These are phyloP conservation scores for Salvia splendens DNA, from an alignment of 257 asterid species.

Conservation along the genomic window DNA sequence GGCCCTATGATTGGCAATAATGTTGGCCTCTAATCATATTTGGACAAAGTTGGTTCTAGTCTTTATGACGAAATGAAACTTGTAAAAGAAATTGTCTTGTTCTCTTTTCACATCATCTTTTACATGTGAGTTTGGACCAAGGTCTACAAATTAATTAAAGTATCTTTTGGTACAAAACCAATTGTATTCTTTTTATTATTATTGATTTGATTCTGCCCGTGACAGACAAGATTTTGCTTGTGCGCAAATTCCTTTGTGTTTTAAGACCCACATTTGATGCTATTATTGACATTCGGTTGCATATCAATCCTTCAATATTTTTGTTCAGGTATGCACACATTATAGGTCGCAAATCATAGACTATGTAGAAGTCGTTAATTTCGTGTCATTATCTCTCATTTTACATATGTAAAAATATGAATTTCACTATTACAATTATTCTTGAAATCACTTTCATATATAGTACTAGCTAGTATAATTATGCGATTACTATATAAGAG, in stretches of 20 bases:
- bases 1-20: conserved; percentile 24
- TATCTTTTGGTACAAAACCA: neutral
- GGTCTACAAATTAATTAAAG: conserved; percentile 2
- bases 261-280: conserved; percentile 36
- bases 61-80: conserved; percentile 21
- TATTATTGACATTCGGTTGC: conserved; percentile 15
- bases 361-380: too few species aligned
- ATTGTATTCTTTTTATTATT: neutral
- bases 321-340: too few species aligned
- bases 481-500: too few species aligned
- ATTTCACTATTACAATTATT: too few species aligned
- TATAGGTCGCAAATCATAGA: too few species aligned
- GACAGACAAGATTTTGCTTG: conserved; percentile 48
- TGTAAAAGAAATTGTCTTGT: conserved; percentile 23
- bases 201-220: conserved; percentile 41
- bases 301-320: neutral
- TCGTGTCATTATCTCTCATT: too few species aligned
- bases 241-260: conserved; percentile 24
- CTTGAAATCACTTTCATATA: too few species aligned
- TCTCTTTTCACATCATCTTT: conserved; percentile 25
- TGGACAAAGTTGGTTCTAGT: conserved; percentile 30
- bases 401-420: too few species aligned
- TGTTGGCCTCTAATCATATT: conserved; percentile 23
- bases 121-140: conserved; percentile 42
- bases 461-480: too few species aligned